Base-by-base conservation (phyloP, 257 asterid genomes). In the Fraxinus cuspidata region DNA sequence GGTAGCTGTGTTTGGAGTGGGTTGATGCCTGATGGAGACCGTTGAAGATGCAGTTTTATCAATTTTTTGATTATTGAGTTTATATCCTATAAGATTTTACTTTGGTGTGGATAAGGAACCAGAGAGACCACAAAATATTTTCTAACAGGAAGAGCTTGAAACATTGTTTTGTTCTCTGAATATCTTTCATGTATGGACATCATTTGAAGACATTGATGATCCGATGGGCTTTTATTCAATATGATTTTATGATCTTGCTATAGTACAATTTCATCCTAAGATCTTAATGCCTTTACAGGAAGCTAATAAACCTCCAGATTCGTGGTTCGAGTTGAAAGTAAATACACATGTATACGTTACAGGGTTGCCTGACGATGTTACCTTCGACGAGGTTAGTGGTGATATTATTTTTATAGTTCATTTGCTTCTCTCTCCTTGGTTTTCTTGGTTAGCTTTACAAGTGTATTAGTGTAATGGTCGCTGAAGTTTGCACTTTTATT, bases 301-400 rank as follows among this genome's bases (percentile, higher is more conserved):
- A 93, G 90, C 97, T 44, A 90, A 96, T 86, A 89, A 92, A 82
- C 97, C 99, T 74, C 99, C 99, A 27, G 97, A 92, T 73, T 82
- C 94, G 84, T 96, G 99, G 99, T 96, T 96, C 40, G 98, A 96
- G 81, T 85, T 93, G 87, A 96, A 96, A 88, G 98, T 96, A 47
- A 96, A 96, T 82, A 96, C 99, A 11, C 97, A 93, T 85, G 95
- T 96, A n/a, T 96, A 96, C 68, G 87, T 96, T 8, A 93, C 92
- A 1, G 99, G 99, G 71, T 89, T 96, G 92, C 99, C 99, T 9
- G 97, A 93, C 4, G 98, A 96, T 85, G 97, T 93, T 76, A 92
- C 92, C 67, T 70, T 77, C 49, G 99, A 93, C 32, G 98, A 96
- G 99, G 98, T 92, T 18, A 85, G 93, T 82, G 58, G n/a, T 76